Conservation (phyloP, 768 basidiomycete species). For the Pulveroboletus ravenelii region DNA sequence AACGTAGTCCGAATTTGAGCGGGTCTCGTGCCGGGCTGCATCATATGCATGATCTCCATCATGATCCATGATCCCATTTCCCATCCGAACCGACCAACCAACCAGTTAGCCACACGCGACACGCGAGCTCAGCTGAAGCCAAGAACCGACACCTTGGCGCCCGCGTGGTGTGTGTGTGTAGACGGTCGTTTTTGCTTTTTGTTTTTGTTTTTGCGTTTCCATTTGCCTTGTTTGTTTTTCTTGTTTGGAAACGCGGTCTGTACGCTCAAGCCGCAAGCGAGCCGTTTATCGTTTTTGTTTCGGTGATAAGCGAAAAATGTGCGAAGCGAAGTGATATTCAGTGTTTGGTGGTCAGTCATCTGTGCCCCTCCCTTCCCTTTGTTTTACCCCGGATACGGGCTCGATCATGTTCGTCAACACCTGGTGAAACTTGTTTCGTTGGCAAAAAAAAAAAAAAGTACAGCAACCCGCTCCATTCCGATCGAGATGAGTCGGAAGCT, state of each 20-base stretch:
- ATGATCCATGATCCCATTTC: background rate
- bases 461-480: constrained; percentile 8
- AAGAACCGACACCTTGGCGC: background rate
- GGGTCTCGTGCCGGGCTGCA: too few species aligned
- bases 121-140: background rate
- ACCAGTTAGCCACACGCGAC: background rate
- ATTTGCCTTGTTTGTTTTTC: background rate
- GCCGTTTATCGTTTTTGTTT: too few species aligned
- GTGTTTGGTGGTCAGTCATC: background rate
- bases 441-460: background rate
- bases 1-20: background rate
- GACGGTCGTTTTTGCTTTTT: too few species aligned
- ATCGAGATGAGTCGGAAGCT: background rate
- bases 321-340: background rate
- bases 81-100: background rate
- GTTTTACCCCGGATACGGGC: background rate
- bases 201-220: background rate
- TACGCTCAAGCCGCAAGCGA: too few species aligned
- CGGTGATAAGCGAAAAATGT: background rate
- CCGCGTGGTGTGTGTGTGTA: too few species aligned
- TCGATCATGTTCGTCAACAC: background rate
- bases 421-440: constrained; percentile 6
- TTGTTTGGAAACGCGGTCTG: background rate
- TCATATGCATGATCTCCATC: too few species aligned
- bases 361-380: background rate